Evolutionary conservation across 225 moss, liverwort and hornwort genomes (phyloP).

Genomic region (Thuidium tamariscinum): DNA sequence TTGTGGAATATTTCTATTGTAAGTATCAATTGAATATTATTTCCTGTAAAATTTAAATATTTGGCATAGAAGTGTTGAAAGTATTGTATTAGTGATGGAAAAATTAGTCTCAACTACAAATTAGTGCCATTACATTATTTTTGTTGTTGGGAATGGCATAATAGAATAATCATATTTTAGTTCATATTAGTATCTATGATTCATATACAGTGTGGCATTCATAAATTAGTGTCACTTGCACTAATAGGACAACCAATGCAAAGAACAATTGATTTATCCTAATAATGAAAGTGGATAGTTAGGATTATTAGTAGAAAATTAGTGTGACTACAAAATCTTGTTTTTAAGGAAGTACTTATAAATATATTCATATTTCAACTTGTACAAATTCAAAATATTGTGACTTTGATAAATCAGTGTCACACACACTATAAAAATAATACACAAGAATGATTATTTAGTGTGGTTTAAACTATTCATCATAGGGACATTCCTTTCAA

Average conservation of each 20-base stretch:
- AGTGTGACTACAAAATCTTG: fast-evolving
- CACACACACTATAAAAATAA: background rate
- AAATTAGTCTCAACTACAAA: background rate
- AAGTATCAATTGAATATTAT: background rate
- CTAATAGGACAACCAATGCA: fast-evolving
- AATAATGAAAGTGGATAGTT: background rate
- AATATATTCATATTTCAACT: too few species aligned
- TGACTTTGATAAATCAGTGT: background rate
- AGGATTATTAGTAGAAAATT: too few species aligned
- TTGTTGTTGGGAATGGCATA: background rate
- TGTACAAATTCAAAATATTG: background rate
- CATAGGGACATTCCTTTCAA: background rate
- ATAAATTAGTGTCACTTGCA: background rate
- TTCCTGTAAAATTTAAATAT: fast-evolving
- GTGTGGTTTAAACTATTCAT: background rate
- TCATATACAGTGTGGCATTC: background rate
- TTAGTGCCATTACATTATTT: fast-evolving
- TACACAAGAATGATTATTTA: background rate
- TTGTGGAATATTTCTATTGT: background rate
- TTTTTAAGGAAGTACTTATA: background rate
- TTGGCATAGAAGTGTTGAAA: background rate
- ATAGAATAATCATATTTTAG: fast-evolving
- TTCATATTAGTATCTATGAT: background rate
- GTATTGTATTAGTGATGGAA: background rate
- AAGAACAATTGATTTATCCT: background rate